Base-by-base conservation (phyloP, 2,329 filamentous ascomycete species). In the Ascocoryne sarcoides region DNA sequence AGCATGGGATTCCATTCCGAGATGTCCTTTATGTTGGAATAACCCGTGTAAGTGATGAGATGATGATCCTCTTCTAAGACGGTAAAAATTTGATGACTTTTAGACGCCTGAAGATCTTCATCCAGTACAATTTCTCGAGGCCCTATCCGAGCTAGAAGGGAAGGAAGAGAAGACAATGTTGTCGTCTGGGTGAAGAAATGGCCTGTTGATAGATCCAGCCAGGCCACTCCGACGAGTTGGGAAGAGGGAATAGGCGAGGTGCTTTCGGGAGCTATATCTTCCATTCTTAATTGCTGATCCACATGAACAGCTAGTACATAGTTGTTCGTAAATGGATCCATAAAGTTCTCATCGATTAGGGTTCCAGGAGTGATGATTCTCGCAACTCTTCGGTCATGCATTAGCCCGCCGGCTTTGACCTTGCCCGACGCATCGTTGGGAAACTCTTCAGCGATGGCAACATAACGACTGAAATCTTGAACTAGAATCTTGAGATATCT, bases 291-390 rank as follows among this genome's bases (percentile, higher is more conserved):
- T 20, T 53, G 34, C 4, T 54, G 43, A 43, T 70, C 62, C 19
- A 83, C 60, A 56, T 93, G 76, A 35, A 96, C 74, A 28, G 85
- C 82, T 59, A 96, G 75, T 23, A 96, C 71, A 60, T 90, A 98
- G 60, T 95, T 96, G 63, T 92, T 95, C 54, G 85, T 79, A 58
- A 84, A 90, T 1, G 88, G 86, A 59, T 96, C 86, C 70, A 98
- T 88, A 61, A 96, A 98, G 54, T 88, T 89, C 64, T 98, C 92
- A 62, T 98, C 92, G 50, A 98, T 95, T 39, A 98, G 69, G 1
- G 92, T 98, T 15, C 92, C 92, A 1, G 92, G 88, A 1, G 92
- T 96, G 56, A 98, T 79, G 51, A 98, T 82, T 42, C 92, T 80
- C 14, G 85, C 76, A 10, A 98, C 87, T 51, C 71, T 79, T 18